phyloP scores from a whole-genome alignment of 441 rosid genomes.

The Brassica balearica region DNA sequence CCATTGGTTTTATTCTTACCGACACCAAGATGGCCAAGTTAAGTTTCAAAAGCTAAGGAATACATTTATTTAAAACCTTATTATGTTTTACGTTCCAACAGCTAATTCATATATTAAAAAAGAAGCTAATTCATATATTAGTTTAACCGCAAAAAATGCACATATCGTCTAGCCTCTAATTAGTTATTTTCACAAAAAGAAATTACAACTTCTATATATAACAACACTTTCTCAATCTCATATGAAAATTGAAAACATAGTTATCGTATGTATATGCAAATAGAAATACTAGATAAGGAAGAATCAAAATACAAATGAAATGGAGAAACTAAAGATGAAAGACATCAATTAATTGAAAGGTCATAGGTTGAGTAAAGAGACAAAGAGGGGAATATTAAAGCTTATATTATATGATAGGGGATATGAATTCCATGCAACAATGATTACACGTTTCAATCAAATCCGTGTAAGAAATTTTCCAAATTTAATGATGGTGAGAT shows the following conservation, averaged over 20 bases:
- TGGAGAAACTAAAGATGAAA: neutral
- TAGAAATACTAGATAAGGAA: neutral
- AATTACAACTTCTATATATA: no score
- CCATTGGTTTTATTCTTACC: no score
- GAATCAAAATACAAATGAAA: constrained; percentile 14
- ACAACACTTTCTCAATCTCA: no score
- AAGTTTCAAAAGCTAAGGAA: no score
- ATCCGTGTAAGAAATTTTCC: constrained; percentile 51
- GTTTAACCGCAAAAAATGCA: no score
- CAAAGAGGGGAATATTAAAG: constrained; percentile 42
- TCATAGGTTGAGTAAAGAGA: constrained; percentile 37
- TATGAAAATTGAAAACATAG: neutral
- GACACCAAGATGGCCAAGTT: no score
- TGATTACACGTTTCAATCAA: constrained; percentile 74
- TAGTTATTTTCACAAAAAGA: no score
- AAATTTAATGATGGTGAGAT: constrained; percentile 68
- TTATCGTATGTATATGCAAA: neutral
- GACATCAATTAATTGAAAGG: neutral
- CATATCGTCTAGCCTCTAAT: no score
- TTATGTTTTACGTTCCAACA: no score
- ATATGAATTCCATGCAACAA: constrained; percentile 89
- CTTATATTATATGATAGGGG: constrained; percentile 39
- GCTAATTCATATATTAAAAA: no score
- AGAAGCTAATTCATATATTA: no score
- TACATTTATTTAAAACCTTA: no score